A percentile compares a stretch with the other conserved stretches of the same genome.
Conservation (phyloP, 2,329 filamentous ascomycete species). For the Xylaria sp. region DNA sequence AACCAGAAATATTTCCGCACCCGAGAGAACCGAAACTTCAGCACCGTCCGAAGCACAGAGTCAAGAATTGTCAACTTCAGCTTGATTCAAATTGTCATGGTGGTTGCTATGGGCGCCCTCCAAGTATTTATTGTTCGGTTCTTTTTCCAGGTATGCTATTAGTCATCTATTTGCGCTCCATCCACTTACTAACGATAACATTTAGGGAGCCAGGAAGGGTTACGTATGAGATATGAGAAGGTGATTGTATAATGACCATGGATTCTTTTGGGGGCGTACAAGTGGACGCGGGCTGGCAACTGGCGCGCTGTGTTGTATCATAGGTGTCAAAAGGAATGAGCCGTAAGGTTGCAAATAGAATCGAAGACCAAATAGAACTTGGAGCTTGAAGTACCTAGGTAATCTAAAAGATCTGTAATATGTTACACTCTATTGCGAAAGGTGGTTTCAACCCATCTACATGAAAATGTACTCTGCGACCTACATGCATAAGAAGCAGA, state of each 20-base stretch:
- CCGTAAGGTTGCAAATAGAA: conserved; percentile 21
- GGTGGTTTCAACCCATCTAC: too few relatives aligned
- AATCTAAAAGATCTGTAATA: conserved; percentile 9
- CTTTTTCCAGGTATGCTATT: conserved; percentile 86
- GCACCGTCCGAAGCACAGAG: conserved; percentile 96
- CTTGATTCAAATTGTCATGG: conserved; percentile 89
- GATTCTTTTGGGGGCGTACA: conserved; percentile 41
- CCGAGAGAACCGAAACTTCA: conserved; percentile 98
- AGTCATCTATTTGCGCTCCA: conserved; percentile 21
- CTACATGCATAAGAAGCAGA: too few relatives aligned
- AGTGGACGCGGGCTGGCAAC: conserved; percentile 39
- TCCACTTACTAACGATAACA: conserved; percentile 35
- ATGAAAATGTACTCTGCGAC: too few relatives aligned
- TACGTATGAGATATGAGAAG: conserved; percentile 65
- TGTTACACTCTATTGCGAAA: neutral
- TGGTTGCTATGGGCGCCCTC: conserved; percentile 92
- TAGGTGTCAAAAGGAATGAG: conserved; percentile 43
- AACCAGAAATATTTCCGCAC: conserved; percentile 99
- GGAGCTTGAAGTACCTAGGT: conserved; percentile 1
- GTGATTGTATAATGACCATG: conserved; percentile 27
- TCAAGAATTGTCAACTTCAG: conserved; percentile 97
- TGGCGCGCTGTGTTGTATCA: conserved; percentile 43
- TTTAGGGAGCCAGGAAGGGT: conserved; percentile 72
- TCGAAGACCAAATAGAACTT: conserved; percentile 16
- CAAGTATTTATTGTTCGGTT: conserved; percentile 98